A percentile compares a stretch with the other conserved stretches of the same genome.
phyloP scores from a whole-genome alignment of 2,329 filamentous ascomycete genomes.

The Dactylellina drechsleri region DNA sequence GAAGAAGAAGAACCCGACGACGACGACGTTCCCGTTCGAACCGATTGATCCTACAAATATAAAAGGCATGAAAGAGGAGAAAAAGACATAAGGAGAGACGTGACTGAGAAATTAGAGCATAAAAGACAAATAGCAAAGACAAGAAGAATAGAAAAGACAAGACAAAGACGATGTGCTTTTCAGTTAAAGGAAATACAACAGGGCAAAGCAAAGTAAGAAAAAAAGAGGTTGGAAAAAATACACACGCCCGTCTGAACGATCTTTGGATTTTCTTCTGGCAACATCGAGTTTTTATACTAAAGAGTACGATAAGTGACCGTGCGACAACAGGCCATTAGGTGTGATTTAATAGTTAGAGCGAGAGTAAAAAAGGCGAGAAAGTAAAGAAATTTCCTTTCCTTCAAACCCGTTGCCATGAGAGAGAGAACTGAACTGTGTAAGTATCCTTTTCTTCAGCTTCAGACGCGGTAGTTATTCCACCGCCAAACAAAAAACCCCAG shows the following conservation, averaged over 20 bases:
- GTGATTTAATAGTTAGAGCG: background rate
- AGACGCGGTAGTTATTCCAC: background rate
- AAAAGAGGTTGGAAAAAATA: background rate
- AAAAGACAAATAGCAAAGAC: background rate
- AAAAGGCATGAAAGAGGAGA: slow-evolving; percentile 5
- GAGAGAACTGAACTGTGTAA: too few relatives aligned
- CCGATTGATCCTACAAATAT: slow-evolving; percentile 39
- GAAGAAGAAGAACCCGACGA: slow-evolving; percentile 4
- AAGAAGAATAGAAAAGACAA: background rate
- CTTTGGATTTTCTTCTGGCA: too few relatives aligned
- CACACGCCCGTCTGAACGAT: slow-evolving; percentile 14
- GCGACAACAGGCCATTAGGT: slow-evolving; percentile 13
- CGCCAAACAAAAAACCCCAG: background rate
- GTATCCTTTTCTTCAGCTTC: background rate
- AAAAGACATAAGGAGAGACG: slow-evolving; percentile 2
- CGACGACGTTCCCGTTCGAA: slow-evolving; percentile 33
- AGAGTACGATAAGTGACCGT: slow-evolving; percentile 19
- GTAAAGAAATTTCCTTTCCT: background rate
- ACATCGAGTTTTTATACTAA: background rate
- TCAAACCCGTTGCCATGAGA: too few relatives aligned
- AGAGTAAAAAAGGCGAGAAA: background rate
- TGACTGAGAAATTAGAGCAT: background rate
- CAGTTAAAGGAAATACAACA: slow-evolving; percentile 30
- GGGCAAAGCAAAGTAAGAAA: background rate
- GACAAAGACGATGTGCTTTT: slow-evolving; percentile 21